phyloP scores from a whole-genome alignment of 2,329 filamentous ascomycete species.

The Mycocentrospora acerina region DNA sequence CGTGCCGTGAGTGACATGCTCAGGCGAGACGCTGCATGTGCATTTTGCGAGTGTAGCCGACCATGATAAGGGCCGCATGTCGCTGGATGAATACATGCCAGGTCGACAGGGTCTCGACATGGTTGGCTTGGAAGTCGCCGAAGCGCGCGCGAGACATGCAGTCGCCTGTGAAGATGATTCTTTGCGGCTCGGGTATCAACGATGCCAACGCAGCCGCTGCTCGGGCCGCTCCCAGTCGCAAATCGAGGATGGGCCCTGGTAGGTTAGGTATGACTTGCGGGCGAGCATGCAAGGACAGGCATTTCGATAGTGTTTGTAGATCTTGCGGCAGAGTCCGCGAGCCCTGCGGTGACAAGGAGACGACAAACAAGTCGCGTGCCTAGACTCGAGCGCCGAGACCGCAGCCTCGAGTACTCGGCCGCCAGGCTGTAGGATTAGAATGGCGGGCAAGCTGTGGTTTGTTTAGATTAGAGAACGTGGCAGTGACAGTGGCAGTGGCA shows the following conservation, averaged over 20 bases:
- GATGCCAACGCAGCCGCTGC: slow-evolving; percentile 26
- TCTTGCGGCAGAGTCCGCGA: slow-evolving; percentile 40
- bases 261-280: slow-evolving; percentile 2
- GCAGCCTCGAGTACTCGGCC: slow-evolving; percentile 15
- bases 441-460: too few species aligned
- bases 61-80: too few species aligned
- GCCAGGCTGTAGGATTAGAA: neutral
- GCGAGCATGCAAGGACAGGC: slow-evolving; percentile 17
- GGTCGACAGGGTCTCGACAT: slow-evolving; percentile 4
- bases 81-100: too few species aligned
- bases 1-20: slow-evolving; percentile 5
- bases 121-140: neutral
- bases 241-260: slow-evolving; percentile 33
- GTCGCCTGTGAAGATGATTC: too few species aligned
- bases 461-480: too few species aligned
- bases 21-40: slow-evolving; percentile 15
- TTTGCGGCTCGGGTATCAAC: slow-evolving; percentile 11
- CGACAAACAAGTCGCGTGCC: neutral
- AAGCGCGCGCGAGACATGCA: slow-evolving; percentile 11
- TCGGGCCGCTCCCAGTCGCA: slow-evolving; percentile 41
- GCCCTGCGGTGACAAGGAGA: too few species aligned
- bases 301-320: slow-evolving; percentile 31
- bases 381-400: neutral
- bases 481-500: neutral
- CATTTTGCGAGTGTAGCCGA: too few species aligned